These are phyloP conservation scores for Diaporthe amygdali DNA, from an alignment of 2,329 filamentous ascomycete genomes.

Conservation along the genomic window DNA sequence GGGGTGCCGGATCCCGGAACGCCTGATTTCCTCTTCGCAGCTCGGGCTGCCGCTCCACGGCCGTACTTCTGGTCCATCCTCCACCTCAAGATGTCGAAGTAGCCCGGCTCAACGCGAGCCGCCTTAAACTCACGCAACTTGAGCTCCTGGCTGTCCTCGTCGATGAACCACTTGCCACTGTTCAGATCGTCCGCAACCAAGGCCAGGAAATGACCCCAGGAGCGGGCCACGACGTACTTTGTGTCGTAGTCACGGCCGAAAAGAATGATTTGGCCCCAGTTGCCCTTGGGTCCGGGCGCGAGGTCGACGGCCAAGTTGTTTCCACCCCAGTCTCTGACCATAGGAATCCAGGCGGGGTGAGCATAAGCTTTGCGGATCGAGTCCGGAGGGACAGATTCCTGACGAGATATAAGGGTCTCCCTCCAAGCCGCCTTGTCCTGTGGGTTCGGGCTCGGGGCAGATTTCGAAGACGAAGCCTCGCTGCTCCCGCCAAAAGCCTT, in stretches of 20 bases:
- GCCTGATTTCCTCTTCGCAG: slow-evolving; percentile 59
- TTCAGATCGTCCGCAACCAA: slow-evolving; percentile 87
- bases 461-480: slow-evolving; percentile 73
- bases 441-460: slow-evolving; percentile 56
- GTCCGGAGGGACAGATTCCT: slow-evolving; percentile 86
- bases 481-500: slow-evolving; percentile 73
- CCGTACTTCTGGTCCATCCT: slow-evolving; percentile 95
- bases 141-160: slow-evolving; percentile 89
- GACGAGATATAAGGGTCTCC: slow-evolving; percentile 80
- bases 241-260: slow-evolving; percentile 98
- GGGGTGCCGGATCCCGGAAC: slow-evolving; percentile 49
- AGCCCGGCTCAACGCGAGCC: slow-evolving; percentile 86
- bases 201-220: slow-evolving; percentile 88
- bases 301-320: slow-evolving; percentile 96
- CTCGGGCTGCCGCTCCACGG: slow-evolving; percentile 48
- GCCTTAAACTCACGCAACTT: slow-evolving; percentile 93
- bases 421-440: slow-evolving; percentile 74
- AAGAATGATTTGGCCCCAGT: slow-evolving; percentile 96
- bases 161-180: slow-evolving; percentile 89
- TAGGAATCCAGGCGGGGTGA: slow-evolving; percentile 92
- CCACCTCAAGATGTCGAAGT: slow-evolving; percentile 95
- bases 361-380: slow-evolving; percentile 92
- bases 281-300: slow-evolving; percentile 85
- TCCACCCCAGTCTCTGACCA: slow-evolving; percentile 97
- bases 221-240: slow-evolving; percentile 94